Evolutionary conservation across 2,329 filamentous ascomycete species (phyloP), one percentile per base, ranked within the genome.

Genomic region (Fusarium newnesense): DNA sequence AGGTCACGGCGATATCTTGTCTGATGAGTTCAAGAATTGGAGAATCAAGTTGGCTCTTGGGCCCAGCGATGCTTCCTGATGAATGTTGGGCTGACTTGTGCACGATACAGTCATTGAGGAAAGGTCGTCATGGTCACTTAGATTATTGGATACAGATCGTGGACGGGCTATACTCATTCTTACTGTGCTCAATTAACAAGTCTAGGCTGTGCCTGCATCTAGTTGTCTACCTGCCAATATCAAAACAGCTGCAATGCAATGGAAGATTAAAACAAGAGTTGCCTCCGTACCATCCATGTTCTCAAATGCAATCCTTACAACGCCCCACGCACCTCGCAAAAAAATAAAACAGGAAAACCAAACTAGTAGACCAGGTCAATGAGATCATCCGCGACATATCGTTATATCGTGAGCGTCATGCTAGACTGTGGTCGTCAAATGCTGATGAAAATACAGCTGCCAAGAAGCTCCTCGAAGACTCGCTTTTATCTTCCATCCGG

Each of bases 1-100:
- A 3, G 94, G 94, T 0, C 90, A 93, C 71, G 94, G 94, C 1
- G 86, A 88, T 30, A 94, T 97, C 54, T 83, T 97, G 44, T 93
- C 92, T 6, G 88, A 91, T 28, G 89, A 93, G 19, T 97, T 97
- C 79, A 87, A 93, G 77, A 88, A 91, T 70, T 97, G 94, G 93
- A 85, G 89, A 57, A 90, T 89, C 72, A 89, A 89, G 78, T 79
- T 89, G 30, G 82, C 82, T 2, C 75, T 87, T 61, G 79, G 77
- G 7, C 80, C 80, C 3, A 69, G 64, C 28, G 32, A 71, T 61
- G 70, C 71, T 58, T 60, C 57, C 26, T 72, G 40, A 73, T 44
- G 24, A 21, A 37, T 18, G 24, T 32, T 24, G 15, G 28, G 36
- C 26, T 54, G 19, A 15, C 24, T n/a, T 39, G 19, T 39, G 24